A percentile compares a stretch with the other conserved stretches of the same genome.
phyloP scores from a whole-genome alignment of 352 stramenopile species.

The Porosira glacialis region DNA sequence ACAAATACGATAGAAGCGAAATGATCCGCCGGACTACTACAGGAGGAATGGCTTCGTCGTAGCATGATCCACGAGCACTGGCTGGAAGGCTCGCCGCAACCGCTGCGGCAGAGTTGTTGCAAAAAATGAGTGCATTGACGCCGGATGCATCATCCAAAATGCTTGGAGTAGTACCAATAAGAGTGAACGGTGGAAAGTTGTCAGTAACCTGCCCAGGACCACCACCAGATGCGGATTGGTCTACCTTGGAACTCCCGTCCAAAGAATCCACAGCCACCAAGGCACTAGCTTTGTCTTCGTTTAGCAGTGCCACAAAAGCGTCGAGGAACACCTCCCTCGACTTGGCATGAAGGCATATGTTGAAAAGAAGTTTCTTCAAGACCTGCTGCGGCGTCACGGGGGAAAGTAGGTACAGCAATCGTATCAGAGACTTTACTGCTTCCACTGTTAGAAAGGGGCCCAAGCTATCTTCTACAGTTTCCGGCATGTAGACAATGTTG shows the following conservation, averaged over 20 bases:
- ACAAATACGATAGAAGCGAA: constrained; percentile 84
- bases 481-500: constrained; percentile 52
- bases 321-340: constrained; percentile 59
- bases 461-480: constrained; percentile 25
- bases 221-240: too few species aligned
- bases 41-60: constrained; percentile 70
- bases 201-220: constrained; percentile 1
- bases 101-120: constrained; percentile 44
- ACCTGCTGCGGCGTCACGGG: constrained; percentile 78
- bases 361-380: constrained; percentile 82
- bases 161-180: constrained; percentile 71
- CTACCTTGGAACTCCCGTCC: constrained; percentile 7
- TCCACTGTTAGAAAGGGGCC: constrained; percentile 48
- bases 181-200: constrained; percentile 63
- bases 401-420: constrained; percentile 79
- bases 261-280: constrained; percentile 46
- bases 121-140: too few species aligned
- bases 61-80: constrained; percentile 40
- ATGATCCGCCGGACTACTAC: constrained; percentile 88
- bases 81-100: constrained; percentile 74
- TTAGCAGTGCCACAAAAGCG: constrained; percentile 63
- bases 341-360: constrained; percentile 64
- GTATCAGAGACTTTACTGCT: constrained; percentile 67
- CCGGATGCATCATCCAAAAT: constrained; percentile 18
- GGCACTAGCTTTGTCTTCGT: constrained; percentile 54